Conservation (phyloP, 371 early-diverging fungal genomes). For the Encephalitozoon cuniculi region DNA sequence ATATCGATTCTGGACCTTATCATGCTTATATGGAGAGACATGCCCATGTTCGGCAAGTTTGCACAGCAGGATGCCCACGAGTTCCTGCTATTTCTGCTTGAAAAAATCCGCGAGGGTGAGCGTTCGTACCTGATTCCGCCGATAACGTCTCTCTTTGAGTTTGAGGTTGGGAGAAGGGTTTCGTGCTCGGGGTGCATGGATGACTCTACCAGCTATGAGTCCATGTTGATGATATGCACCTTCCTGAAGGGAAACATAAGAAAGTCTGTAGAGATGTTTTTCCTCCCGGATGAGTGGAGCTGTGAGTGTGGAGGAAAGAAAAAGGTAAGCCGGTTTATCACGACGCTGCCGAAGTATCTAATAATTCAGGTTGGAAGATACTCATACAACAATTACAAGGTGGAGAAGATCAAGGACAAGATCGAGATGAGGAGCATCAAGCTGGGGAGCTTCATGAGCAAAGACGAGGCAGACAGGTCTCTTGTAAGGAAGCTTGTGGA, state of each 20-base stretch:
- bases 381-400: not conserved
- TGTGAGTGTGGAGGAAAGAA: constrained; percentile 26
- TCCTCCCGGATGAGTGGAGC: not conserved
- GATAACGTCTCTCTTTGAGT: constrained; percentile 27
- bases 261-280: constrained; percentile 20
- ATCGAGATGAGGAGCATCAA: constrained; percentile 6
- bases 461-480: not conserved
- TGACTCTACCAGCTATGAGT: not conserved
- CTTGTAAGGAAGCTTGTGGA: not conserved
- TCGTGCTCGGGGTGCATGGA: constrained; percentile 22
- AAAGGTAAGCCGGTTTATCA: not conserved
- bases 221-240: not conserved
- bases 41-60: constrained; percentile 37
- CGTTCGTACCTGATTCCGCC: constrained; percentile 21
- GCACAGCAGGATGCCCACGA: constrained; percentile 58
- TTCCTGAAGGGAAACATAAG: constrained; percentile 13
- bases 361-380: constrained; percentile 5
- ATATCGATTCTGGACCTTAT: constrained; percentile 29
- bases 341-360: constrained; percentile 8
- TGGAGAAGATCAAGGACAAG: not conserved
- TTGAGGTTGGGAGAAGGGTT: constrained; percentile 11
- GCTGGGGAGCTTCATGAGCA: not conserved
- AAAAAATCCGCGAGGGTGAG: constrained; percentile 37
- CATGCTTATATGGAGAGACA: constrained; percentile 22
- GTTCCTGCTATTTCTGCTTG: constrained; percentile 38